These are phyloP conservation scores for Helotiales sp. DNA, from an alignment of 2,329 filamentous ascomycete species.

Conservation along the genomic window DNA sequence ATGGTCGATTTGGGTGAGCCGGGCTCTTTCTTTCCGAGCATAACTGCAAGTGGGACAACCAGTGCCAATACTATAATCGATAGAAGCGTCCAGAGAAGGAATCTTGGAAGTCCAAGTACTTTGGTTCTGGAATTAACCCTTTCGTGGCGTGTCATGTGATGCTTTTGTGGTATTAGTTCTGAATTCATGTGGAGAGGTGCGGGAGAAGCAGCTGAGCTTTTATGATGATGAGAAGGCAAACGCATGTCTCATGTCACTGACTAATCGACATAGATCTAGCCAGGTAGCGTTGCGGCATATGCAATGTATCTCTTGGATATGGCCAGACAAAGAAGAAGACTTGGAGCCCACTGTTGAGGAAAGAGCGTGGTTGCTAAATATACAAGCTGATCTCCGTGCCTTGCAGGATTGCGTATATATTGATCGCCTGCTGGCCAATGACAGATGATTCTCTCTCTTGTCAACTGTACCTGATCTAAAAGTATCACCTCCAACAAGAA, in stretches of 20 bases:
- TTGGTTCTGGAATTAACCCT: too few species aligned
- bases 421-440: neutral
- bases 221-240: neutral
- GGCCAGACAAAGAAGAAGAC: neutral
- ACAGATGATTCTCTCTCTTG: neutral
- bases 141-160: too few species aligned
- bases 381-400: neutral
- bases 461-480: neutral
- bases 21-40: too few species aligned
- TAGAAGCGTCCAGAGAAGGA: too few species aligned
- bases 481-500: neutral
- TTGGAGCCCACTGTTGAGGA: neutral
- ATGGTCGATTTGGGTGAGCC: conserved; percentile 17
- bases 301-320: neutral
- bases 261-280: too few species aligned
- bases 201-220: neutral
- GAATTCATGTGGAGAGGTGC: too few species aligned
- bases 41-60: too few species aligned
- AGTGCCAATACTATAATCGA: too few species aligned
- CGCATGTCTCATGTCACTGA: too few species aligned
- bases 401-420: neutral
- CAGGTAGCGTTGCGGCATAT: too few species aligned
- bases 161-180: too few species aligned
- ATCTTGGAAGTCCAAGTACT: too few species aligned
- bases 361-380: neutral